Percentiles rank a stretch among this genome's conserved stretches.
phyloP scores from a whole-genome alignment of 345 rosid genomes.

The Salix caprea region DNA sequence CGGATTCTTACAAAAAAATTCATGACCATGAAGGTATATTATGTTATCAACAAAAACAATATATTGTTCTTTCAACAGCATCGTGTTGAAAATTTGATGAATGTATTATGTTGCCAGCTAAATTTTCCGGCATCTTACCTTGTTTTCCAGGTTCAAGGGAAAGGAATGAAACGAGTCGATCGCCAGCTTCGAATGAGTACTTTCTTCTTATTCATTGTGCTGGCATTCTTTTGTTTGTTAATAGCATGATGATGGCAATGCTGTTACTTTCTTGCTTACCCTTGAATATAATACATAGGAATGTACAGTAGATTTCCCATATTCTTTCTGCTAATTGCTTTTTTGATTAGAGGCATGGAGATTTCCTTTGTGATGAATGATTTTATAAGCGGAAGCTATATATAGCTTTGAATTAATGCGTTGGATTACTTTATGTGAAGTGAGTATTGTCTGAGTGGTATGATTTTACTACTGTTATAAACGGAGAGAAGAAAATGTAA shows the following conservation, averaged over 20 bases:
- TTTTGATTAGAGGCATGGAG: no score
- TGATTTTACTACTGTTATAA: background rate
- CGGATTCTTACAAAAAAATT: slow-evolving; percentile 17
- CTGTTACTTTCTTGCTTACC: background rate
- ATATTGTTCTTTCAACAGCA: no score
- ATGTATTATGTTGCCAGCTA: no score
- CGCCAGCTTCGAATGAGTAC: slow-evolving; percentile 43
- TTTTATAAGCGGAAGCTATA: no score
- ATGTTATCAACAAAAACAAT: no score
- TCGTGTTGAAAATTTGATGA: no score
- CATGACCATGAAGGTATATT: slow-evolving; percentile 26
- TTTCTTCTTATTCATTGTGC: slow-evolving; percentile 15
- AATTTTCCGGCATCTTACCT: background rate
- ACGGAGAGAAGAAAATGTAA: no score
- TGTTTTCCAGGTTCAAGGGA: slow-evolving; percentile 26
- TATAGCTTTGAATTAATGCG: no score
- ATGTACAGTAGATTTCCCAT: background rate
- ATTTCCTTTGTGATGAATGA: no score
- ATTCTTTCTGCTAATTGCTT: no score
- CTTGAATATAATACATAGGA: background rate
- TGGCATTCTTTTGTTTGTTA: background rate
- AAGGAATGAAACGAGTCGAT: slow-evolving; percentile 12
- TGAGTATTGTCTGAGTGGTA: background rate
- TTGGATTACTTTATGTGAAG: no score
- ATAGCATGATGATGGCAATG: background rate